Base-by-base conservation (phyloP, 1,139 yeast species). In the Saccharomycopsis crataegensis region DNA sequence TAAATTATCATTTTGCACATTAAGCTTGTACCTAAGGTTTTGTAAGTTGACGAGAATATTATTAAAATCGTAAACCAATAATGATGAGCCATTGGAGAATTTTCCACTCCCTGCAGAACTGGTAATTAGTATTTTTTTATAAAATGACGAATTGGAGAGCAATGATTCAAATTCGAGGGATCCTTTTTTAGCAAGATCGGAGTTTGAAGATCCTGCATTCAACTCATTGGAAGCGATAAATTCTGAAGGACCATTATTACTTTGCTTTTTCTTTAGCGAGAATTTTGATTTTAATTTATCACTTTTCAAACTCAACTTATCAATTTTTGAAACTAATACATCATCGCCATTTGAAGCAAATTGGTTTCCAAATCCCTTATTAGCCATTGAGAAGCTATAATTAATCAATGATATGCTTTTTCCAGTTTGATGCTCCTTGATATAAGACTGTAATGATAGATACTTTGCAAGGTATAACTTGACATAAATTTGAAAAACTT, bases 341-440 rank as follows among this genome's bases (percentile, higher is more conserved):
- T 22, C 28, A 22, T 4, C 4, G 28, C 28, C 28, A 22, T 22
- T 22, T 3, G 28, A 22, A 22, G 28, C 28, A 22, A 4, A 4
- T 22, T 22, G 28, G 2, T 22, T 22, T 22, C 28, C 28, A 22
- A 22, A 3, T 22, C 28, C 28, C 28, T 22, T 37, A 36, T 43
- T 45, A 11, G 43, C 34, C 36, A 43, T 8, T 12, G 31, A 12
- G 38, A 54, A 46, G 7, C 55, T 57, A 38, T 48, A 56, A 22
- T 56, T 43, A 6, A 56, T 48, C 11, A 56, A 40, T 6, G 53
- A 44, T n/a, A 56, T 50, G 17, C 55, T 34, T 11, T 45, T 40
- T n/a, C 58, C 58, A 12, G 49, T 40, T 43, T 49, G 48, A 34
- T 51, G 31, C 43, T 56, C 31, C 44, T 53, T 47, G 8, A 56